Evolutionary conservation across 768 basidiomycete genomes (phyloP), one percentile per base, ranked within the genome.

Genomic region (Termitomyces sp.): DNA sequence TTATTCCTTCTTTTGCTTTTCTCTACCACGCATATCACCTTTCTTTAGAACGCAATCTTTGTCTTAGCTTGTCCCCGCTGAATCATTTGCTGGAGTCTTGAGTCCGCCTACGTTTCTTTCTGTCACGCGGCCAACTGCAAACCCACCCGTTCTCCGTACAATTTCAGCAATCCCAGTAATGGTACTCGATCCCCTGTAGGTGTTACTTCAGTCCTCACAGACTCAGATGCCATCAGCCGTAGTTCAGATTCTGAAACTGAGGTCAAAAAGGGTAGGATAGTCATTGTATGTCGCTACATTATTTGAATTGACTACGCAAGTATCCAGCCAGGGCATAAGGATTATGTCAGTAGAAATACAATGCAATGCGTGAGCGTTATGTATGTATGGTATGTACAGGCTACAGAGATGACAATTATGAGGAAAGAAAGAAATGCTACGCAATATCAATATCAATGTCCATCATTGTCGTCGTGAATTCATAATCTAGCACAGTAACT

Each of bases 311-410:
- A 49, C 37, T 42, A 54, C 35, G 7, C 23, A 52, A 52, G 42
- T 45, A 49, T 53, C 46, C 54, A 53, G 30, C 51, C 54, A 49
- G 30, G 40, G 48, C 37, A 49, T 33, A 38, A 42, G 49, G 42
- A 41, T 19, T 50, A 33, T 48, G 42, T 10, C 21, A 37, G 19
- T 59, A 56, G 49, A 56, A 33, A 53, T 53, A 56, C 55, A 30
- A 35, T n/a, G 35, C 12, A 23, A 43, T 21, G 41, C 40, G 30
- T 5, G 33, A 17, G 26, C 17, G 30, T 11, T 49, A 28, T 12
- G 44, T 14, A 47, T 48, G 19, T 38, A 45, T 49, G 17, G 15
- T 5, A 49, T 35, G 23, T 43, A 43, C 0, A 26, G 30, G 19
- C 23, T 50, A 7, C 23, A 50, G 23, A 6, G 21, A 21, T n/a